Percentiles rank a stretch among this genome's conserved stretches.
These are phyloP conservation scores for Penicillium malachiteum DNA, from an alignment of 495 filamentous ascomycete genomes.

Conservation along the genomic window DNA sequence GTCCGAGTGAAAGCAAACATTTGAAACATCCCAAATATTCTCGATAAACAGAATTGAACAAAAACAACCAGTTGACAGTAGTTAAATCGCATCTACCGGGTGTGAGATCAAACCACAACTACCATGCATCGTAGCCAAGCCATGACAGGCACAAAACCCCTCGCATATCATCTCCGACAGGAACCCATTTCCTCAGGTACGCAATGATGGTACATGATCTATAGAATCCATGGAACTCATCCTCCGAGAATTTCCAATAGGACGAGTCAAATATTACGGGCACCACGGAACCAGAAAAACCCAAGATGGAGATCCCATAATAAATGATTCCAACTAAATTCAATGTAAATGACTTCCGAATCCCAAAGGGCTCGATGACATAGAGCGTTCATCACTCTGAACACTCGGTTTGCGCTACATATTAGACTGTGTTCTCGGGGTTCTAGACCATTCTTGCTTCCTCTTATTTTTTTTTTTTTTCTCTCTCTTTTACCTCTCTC, in stretches of 20 bases:
- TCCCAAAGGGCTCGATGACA: slow-evolving; percentile 23
- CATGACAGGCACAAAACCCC: not conserved
- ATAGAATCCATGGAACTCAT: slow-evolving; percentile 4
- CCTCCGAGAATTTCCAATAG: slow-evolving; percentile 23
- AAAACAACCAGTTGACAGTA: too few species aligned
- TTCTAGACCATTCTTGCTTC: not conserved
- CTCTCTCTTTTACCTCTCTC: too few species aligned
- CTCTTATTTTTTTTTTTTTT: slow-evolving; percentile 1
- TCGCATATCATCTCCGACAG: slow-evolving; percentile 24
- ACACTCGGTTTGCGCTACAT: slow-evolving; percentile 18
- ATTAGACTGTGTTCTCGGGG: slow-evolving; percentile 5
- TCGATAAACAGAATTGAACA: too few species aligned
- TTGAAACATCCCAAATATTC: too few species aligned
- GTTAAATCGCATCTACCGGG: too few species aligned
- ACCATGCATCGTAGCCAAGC: too few species aligned
- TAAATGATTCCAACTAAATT: not conserved
- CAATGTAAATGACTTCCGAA: slow-evolving; percentile 3
- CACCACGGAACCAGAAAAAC: slow-evolving; percentile 9
- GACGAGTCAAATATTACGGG: not conserved
- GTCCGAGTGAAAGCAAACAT: too few species aligned
- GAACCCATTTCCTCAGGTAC: not conserved
- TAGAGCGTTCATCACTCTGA: slow-evolving; percentile 23
- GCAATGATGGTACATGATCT: slow-evolving; percentile 15
- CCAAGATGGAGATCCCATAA: not conserved
- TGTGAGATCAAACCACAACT: not conserved